Evolutionary conservation across 1,284 basidiomycete genomes (phyloP).

Genomic region (Marasmius sp.): DNA sequence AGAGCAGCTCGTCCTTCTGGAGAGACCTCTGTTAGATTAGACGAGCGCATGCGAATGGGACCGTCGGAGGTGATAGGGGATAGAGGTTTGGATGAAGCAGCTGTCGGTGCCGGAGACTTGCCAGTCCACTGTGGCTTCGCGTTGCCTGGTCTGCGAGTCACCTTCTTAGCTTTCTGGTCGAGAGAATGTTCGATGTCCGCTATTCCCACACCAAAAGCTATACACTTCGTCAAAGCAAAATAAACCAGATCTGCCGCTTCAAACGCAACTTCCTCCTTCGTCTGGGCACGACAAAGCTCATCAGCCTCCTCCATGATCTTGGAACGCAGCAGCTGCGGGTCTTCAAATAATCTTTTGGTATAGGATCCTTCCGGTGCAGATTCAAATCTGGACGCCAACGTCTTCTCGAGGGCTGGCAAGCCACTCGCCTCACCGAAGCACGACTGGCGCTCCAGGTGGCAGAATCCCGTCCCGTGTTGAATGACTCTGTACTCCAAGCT

Average conservation of each 20-base stretch:
- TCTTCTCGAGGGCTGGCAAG: constrained; percentile 81
- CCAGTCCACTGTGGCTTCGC: constrained; percentile 84
- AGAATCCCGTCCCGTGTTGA: constrained; percentile 92
- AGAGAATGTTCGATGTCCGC: constrained; percentile 86
- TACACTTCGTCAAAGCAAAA: constrained; percentile 89
- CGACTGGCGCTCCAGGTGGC: constrained; percentile 83
- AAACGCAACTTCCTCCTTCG: constrained; percentile 87
- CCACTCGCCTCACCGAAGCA: constrained; percentile 87
- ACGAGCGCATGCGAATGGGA: constrained; percentile 77
- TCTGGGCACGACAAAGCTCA: constrained; percentile 87
- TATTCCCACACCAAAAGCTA: constrained; percentile 82
- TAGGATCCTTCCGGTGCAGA: constrained; percentile 91
- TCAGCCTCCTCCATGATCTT: constrained; percentile 99
- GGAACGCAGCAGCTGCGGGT: constrained; percentile 78
- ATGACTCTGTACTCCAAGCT: constrained; percentile 90
- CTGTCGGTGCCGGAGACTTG: constrained; percentile 26
- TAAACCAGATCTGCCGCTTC: constrained; percentile 97
- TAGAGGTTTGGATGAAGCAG: constrained; percentile 21
- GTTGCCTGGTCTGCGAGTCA: constrained; percentile 88
- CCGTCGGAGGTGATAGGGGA: constrained; percentile 32
- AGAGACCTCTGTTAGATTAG: constrained; percentile 56
- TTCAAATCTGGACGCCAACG: constrained; percentile 70
- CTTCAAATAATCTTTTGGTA: constrained; percentile 86
- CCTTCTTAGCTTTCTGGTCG: constrained; percentile 85
- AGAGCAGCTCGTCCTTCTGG: constrained; percentile 64